A percentile compares a stretch with the other conserved stretches of the same genome.
These are phyloP conservation scores for Berberis vulgaris DNA, from an alignment of 164 flowering plant species.

Conservation along the genomic window DNA sequence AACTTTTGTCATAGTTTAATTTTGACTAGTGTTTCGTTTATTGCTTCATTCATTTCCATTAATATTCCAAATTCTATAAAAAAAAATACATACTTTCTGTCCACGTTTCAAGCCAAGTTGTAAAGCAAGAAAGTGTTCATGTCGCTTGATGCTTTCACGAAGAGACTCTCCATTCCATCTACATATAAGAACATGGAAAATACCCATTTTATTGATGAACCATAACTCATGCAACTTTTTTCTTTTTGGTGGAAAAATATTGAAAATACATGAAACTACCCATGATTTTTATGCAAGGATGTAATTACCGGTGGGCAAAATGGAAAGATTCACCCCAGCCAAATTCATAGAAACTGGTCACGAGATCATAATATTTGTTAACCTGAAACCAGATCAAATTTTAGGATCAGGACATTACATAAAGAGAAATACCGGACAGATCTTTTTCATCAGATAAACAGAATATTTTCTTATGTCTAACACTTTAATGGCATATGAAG, in stretches of 20 bases:
- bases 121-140: conserved; percentile 95
- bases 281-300: background rate
- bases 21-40: too few species aligned
- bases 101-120: conserved; percentile 83
- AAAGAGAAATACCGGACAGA: background rate
- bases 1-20: too few species aligned
- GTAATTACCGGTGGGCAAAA: conserved; percentile 75
- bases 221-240: too few species aligned
- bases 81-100: conserved; percentile 51
- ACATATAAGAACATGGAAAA: background rate
- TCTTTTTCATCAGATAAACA: background rate
- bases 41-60: too few species aligned
- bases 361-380: conserved; percentile 97
- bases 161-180: conserved; percentile 97
- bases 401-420: conserved; percentile 1
- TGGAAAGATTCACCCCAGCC: conserved; percentile 99
- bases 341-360: conserved; percentile 96
- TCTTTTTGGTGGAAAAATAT: too few species aligned
- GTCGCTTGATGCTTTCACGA: conserved; percentile 84
- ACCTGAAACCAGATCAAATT: conserved; percentile 48
- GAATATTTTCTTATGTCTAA: too few species aligned
- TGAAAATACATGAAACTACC: background rate
- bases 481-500: too few species aligned
- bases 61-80: too few species aligned
- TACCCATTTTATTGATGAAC: too few species aligned